Evolutionary conservation across 139 green algal species (phyloP), one percentile per base, ranked within the genome.

Genomic region (Chlamydomonas sp.): DNA sequence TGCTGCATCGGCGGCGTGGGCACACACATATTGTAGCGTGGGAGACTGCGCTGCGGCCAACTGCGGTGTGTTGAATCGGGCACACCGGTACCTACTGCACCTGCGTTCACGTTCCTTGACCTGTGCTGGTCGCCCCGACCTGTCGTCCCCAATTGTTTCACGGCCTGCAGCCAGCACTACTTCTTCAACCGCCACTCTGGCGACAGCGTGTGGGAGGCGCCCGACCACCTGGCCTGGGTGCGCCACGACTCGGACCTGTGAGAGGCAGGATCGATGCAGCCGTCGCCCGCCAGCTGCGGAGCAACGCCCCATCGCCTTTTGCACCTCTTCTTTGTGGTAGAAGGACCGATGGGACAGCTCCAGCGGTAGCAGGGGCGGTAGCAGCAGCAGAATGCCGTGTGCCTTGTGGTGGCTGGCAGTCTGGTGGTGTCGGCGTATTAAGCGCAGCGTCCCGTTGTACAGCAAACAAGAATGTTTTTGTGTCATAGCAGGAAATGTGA

Each of bases 241-340:
- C 74, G 84, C 75, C 84, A 88, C 84, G 84, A 88, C 57, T 72
- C 75, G 8, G 84, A 88, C 64, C 75, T 88, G 57, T 88, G 58
- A 63, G 75, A 9, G 75, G 5, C 57, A 12, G 57, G 71, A 18
- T 4, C 71, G 10, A 84, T 20, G 71, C 31, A 49, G 31, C 31
- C 31, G 31, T 49, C 31, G 31, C 31, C 31, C 31, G 31, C 31
- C 31, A 49, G 31, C 31, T 49, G 31, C 31, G 31, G 31, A 49
- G 31, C 31, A 49, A 49, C 31, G 31, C 31, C 31, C 31, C 31
- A 49, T 49, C 31, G 31, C 31, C 31, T 49, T 49, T 49, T 49
- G 31, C 31, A 49, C 31, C 31, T 49, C 31, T 49, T 0, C 31
- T 49, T 49, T 49, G 31, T 49, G 31, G 31, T 0, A 49, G 31